Evolutionary conservation across 257 asterid genomes (phyloP), one percentile per base, ranked within the genome.

Genomic region (Salvia miltiorrhiza): DNA sequence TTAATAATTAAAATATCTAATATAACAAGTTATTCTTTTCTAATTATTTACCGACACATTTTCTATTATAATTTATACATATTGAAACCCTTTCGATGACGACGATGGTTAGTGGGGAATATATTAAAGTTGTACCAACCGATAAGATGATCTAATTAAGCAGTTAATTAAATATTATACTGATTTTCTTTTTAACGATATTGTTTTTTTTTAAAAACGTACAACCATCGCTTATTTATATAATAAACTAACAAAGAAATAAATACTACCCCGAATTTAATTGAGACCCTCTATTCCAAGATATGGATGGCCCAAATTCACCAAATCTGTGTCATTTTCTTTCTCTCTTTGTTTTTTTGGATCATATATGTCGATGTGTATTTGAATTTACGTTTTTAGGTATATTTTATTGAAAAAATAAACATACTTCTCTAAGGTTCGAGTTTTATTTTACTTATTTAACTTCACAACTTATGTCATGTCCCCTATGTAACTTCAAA

Each of bases 21-120:
- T 12, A 17, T n/a, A 21, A 60, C 60, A 12, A 56, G 12, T 20
- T 67, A 70, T 58, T 70, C 43, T 45, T 54, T 70, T 54, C 65
- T 65, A 17, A 50, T 65, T 60, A 69, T 39, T 58, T 73, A 70
- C 82, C 82, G 80, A 80, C 85, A 77, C 39, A 33, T 50, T 37
- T 49, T 33, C 32, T 59, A 37, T 19, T 43, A 49, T 76, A 2
- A 1, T n/a, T n/a, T n/a, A n/a, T n/a, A n/a, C n/a, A 30, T 30
- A 30, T 4, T 30, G 35, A 10, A 37, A 37, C 43, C 26, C 19
- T 76, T 53, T 68, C 20, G 69, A 59, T 65, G 75, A 69, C 69
- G 79, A 74, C 72, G 43, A 74, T 55, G 71, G 60, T 30, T n/a
- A 64, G 64, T 57, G 47, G 21, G 26, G 39, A 58, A 59, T 11